A percentile compares a stretch with the other conserved stretches of the same genome.
Evolutionary conservation across 2,329 filamentous ascomycete species (phyloP).

Genomic region (Dothistroma pini): DNA sequence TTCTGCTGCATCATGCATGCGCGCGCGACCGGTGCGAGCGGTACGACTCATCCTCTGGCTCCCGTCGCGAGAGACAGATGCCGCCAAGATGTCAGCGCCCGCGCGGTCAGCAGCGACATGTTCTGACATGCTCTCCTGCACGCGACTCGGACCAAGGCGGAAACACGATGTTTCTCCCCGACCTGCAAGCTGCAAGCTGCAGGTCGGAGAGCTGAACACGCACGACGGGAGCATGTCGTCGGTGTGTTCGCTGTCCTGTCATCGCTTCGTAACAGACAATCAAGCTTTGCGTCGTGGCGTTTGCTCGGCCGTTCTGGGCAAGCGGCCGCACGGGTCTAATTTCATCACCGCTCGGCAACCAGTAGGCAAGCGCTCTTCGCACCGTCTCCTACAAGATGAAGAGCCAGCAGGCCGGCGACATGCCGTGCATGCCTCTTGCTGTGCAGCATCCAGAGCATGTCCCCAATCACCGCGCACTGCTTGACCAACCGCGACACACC

Average conservation of each 20-base stretch:
- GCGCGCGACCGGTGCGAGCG: not conserved
- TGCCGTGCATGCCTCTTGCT: no score
- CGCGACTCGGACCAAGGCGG: not conserved
- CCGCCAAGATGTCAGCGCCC: not conserved
- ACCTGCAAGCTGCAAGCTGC: no score
- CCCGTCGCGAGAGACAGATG: not conserved
- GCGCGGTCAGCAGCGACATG: not conserved
- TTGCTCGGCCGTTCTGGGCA: not conserved
- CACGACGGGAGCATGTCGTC: not conserved
- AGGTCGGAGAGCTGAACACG: no score
- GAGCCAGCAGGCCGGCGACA: not conserved
- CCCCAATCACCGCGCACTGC: not conserved
- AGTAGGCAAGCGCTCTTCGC: not conserved
- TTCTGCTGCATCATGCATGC: no score
- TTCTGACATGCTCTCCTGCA: no score
- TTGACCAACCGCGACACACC: not conserved
- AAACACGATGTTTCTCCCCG: not conserved
- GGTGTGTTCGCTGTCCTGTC: not conserved
- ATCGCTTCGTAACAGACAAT: not conserved
- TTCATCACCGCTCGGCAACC: not conserved
- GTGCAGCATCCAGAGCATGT: not conserved
- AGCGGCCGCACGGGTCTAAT: not conserved
- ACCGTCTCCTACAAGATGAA: not conserved
- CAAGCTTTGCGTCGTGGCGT: not conserved
- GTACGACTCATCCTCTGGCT: no score